A percentile compares a stretch with the other conserved stretches of the same genome.
phyloP scores from a whole-genome alignment of 441 rosid species.

The Populus tomentosa region DNA sequence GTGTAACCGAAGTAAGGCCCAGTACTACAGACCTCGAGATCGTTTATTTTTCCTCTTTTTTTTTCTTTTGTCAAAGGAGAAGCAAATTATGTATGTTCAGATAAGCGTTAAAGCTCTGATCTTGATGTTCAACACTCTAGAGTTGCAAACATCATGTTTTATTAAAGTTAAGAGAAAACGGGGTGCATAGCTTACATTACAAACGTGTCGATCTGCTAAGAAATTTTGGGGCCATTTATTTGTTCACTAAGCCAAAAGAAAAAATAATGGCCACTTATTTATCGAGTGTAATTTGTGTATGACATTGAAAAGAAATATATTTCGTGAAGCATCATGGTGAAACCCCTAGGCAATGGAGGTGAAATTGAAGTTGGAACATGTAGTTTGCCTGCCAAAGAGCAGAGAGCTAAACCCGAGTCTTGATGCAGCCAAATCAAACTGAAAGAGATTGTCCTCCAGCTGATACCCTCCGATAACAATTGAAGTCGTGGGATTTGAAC shows the following conservation, averaged over 20 bases:
- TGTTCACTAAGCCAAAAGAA: neutral
- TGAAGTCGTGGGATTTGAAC: constrained; percentile 46
- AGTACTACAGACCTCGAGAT: no score
- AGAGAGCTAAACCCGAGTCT: constrained; percentile 67
- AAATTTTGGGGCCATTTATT: neutral
- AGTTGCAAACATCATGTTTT: neutral
- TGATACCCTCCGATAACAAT: constrained; percentile 72
- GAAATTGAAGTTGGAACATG: constrained; percentile 76
- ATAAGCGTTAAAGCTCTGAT: neutral
- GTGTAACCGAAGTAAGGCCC: no score
- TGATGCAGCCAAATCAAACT: constrained; percentile 59
- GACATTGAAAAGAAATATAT: neutral
- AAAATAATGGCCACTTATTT: neutral
- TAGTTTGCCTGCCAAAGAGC: constrained; percentile 44
- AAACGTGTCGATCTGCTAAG: neutral
- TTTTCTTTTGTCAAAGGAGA: neutral
- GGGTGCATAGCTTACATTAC: neutral
- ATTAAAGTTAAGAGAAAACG: neutral
- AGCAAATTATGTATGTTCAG: neutral
- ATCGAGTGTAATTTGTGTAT: neutral
- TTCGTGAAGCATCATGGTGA: neutral
- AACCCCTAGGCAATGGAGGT: constrained; percentile 37
- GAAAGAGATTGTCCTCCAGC: constrained; percentile 51
- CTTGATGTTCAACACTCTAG: neutral
- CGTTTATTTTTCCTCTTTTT: no score